These are phyloP conservation scores for Ophiocordyceps unilateralis DNA, from an alignment of 2,329 filamentous ascomycete species.

Conservation along the genomic window DNA sequence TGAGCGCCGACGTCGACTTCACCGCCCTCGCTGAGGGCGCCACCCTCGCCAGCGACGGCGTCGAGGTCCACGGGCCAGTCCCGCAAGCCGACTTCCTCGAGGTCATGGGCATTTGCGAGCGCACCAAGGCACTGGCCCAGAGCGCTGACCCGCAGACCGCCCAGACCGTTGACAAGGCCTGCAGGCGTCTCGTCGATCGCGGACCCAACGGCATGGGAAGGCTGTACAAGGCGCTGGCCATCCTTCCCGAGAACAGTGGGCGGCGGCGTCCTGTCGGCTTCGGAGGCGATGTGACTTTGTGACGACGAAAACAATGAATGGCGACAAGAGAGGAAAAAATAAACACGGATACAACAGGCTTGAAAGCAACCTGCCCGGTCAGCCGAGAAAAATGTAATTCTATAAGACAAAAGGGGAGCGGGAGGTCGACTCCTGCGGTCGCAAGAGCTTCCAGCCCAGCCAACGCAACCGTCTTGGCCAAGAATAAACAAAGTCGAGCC, in stretches of 20 bases:
- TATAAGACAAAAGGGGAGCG: background rate
- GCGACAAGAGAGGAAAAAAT: background rate
- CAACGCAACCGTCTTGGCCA: background rate
- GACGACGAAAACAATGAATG: background rate
- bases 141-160: conserved; percentile 28
- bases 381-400: background rate
- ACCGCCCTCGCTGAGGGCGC: conserved; percentile 70
- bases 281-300: conserved; percentile 45
- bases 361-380: background rate
- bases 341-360: background rate
- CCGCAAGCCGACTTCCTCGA: conserved; percentile 68
- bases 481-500: background rate
- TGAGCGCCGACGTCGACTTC: conserved; percentile 91
- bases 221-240: conserved; percentile 83
- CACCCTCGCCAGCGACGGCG: conserved; percentile 52
- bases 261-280: conserved; percentile 74
- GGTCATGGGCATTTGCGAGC: conserved; percentile 66
- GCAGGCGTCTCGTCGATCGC: conserved; percentile 69
- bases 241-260: conserved; percentile 65
- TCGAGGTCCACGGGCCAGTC: conserved; percentile 87
- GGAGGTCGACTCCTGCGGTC: background rate
- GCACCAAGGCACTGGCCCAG: conserved; percentile 50
- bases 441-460: background rate
- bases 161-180: conserved; percentile 51
- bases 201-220: conserved; percentile 81